Conservation (phyloP, 2,329 filamentous ascomycete species). For the Fusarium kyushuense region DNA sequence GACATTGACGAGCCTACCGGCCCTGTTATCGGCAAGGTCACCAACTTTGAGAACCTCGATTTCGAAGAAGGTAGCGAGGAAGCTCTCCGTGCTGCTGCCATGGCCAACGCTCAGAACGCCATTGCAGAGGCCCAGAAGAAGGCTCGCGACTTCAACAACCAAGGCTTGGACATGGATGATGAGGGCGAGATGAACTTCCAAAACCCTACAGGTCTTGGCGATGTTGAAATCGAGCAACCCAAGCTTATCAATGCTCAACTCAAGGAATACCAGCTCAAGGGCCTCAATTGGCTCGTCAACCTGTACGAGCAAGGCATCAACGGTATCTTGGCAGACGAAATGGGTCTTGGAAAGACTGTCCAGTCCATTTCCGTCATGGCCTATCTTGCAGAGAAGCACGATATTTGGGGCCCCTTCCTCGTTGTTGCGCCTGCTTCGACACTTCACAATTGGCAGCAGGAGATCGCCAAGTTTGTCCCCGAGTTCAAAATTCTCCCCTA, state of each 20-base stretch:
- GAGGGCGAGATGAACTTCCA: conserved; percentile 99
- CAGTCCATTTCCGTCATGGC: conserved; percentile 99
- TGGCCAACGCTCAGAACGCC: conserved; percentile 95
- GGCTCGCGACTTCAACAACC: conserved; percentile 90
- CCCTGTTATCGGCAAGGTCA: conserved; percentile 76
- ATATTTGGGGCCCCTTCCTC: conserved; percentile 97
- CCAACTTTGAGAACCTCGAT: conserved; percentile 92
- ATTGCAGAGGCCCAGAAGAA: conserved; percentile 95
- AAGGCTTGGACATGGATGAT: conserved; percentile 78
- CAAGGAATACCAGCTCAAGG: conserved; percentile 99
- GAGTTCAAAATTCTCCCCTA: conserved; percentile 96
- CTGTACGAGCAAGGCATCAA: conserved; percentile 99
- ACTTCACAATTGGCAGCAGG: conserved; percentile 99
- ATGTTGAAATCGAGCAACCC: conserved; percentile 93
- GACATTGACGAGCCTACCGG: conserved; percentile 67
- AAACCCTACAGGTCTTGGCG: conserved; percentile 94
- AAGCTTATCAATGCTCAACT: conserved; percentile 93
- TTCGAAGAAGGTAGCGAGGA: conserved; percentile 96
- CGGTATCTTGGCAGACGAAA: conserved; percentile 97
- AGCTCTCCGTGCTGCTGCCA: conserved; percentile 82
- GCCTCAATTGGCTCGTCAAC: conserved; percentile 99
- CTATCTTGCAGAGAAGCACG: conserved; percentile 95
- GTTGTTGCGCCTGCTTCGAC: conserved; percentile 97
- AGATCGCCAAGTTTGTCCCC: conserved; percentile 94
- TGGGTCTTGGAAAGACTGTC: conserved; percentile 99